phyloP scores from a whole-genome alignment of 768 basidiomycete species.

The Tylopilus sp. region DNA sequence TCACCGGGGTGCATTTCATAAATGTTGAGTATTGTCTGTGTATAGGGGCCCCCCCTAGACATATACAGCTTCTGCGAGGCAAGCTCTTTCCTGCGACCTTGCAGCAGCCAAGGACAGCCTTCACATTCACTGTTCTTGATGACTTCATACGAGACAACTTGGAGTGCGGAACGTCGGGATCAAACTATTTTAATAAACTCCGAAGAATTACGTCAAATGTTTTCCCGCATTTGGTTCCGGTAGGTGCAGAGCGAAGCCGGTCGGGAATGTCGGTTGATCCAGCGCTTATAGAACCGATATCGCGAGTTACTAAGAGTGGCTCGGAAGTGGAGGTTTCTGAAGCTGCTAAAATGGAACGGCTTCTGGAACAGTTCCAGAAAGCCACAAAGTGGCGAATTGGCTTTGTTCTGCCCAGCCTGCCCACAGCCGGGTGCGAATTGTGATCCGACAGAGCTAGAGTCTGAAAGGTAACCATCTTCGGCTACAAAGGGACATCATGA shows the following conservation, averaged over 20 bases:
- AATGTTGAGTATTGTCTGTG: background rate
- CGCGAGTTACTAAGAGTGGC: too few relatives aligned
- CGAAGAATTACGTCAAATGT: background rate
- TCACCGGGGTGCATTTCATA: background rate
- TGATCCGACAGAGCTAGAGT: too few relatives aligned
- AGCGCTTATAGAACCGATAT: background rate
- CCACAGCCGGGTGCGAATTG: too few relatives aligned
- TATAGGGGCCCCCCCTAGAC: background rate
- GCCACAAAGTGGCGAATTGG: too few relatives aligned
- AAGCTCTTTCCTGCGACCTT: background rate
- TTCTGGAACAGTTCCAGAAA: too few relatives aligned
- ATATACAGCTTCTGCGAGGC: background rate
- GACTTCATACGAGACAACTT: slow-evolving; percentile 16
- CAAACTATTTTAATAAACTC: slow-evolving; percentile 10
- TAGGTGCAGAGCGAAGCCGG: too few relatives aligned
- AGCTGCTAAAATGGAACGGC: too few relatives aligned
- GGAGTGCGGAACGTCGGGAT: slow-evolving; percentile 10
- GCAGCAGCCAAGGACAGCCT: rapidly evolving
- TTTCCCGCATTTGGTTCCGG: too few relatives aligned
- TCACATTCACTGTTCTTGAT: slow-evolving; percentile 21
- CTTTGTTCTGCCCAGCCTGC: too few relatives aligned
- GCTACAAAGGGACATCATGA: too few relatives aligned
- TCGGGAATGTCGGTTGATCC: slow-evolving; percentile 1
- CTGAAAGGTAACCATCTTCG: too few relatives aligned
- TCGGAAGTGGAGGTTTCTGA: too few relatives aligned